A percentile compares a stretch with the other conserved stretches of the same genome.
Conservation (phyloP, 257 asterid species). For the Primulina huaijiensis region DNA sequence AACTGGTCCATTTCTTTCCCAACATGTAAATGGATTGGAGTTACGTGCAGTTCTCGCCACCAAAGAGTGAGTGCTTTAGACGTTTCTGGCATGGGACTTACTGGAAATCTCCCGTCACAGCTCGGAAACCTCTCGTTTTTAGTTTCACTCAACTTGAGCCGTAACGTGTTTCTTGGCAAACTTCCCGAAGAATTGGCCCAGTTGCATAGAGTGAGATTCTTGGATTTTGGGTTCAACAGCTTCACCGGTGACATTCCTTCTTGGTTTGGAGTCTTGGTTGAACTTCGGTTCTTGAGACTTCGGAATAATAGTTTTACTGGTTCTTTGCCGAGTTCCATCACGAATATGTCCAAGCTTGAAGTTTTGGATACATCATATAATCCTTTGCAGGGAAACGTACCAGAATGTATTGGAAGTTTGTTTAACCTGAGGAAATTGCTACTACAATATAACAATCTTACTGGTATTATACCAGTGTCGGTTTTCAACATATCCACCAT, state of each 20-base stretch:
- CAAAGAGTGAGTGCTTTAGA: conserved; percentile 30
- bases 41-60: conserved; percentile 35
- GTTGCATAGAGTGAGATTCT: conserved; percentile 21
- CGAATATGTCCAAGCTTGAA: conserved; percentile 23
- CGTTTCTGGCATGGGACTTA: conserved; percentile 26
- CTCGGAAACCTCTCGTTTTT: conserved; percentile 38
- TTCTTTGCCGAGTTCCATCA: conserved; percentile 18
- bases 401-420: conserved; percentile 19
- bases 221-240: conserved; percentile 19
- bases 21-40: conserved; percentile 36
- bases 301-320: conserved; percentile 24
- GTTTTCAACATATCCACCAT: conserved; percentile 26
- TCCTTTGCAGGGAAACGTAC: conserved; percentile 20
- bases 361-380: conserved; percentile 21
- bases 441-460: conserved; percentile 10
- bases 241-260: conserved; percentile 19
- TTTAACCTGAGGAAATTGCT: neutral
- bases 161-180: conserved; percentile 29
- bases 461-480: conserved; percentile 22
- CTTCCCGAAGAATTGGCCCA: conserved; percentile 25
- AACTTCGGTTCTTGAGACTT: conserved; percentile 16
- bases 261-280: conserved; percentile 15
- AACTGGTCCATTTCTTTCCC: conserved; percentile 31
- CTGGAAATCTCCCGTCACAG: conserved; percentile 27
- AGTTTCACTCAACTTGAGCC: conserved; percentile 25